These are phyloP conservation scores for Cryphonectria radicalis DNA, from an alignment of 2,329 filamentous ascomycete genomes.

Conservation along the genomic window DNA sequence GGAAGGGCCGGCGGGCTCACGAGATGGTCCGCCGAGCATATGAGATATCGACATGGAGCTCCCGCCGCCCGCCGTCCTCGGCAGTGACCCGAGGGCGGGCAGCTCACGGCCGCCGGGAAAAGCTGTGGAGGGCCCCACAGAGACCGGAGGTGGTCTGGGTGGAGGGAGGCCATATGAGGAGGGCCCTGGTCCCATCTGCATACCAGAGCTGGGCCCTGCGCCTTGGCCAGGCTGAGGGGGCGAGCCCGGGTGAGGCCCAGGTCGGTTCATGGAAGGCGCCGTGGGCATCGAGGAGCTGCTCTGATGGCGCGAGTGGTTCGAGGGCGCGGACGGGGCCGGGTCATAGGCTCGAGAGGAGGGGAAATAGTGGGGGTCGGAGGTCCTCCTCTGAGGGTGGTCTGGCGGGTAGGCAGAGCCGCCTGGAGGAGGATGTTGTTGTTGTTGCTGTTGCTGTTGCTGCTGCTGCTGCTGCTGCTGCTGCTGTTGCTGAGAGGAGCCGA, in stretches of 20 bases:
- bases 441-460: slow-evolving; percentile 25
- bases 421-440: slow-evolving; percentile 29
- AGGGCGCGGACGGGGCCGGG: slow-evolving; percentile 36
- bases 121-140: slow-evolving; percentile 48
- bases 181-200: slow-evolving; percentile 34
- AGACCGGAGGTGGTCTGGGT: slow-evolving; percentile 49
- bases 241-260: slow-evolving; percentile 53
- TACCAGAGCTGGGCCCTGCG: slow-evolving; percentile 33
- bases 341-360: slow-evolving; percentile 42
- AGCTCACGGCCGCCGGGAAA: slow-evolving; percentile 57
- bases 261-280: slow-evolving; percentile 43
- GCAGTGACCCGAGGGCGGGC: slow-evolving; percentile 55
- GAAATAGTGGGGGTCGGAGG: slow-evolving; percentile 50
- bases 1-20: slow-evolving; percentile 41
- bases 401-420: slow-evolving; percentile 35
- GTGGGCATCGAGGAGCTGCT: slow-evolving; percentile 51
- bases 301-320: slow-evolving; percentile 47
- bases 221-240: slow-evolving; percentile 44
- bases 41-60: slow-evolving; percentile 67
- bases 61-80: slow-evolving; percentile 51
- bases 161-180: slow-evolving; percentile 50
- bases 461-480: slow-evolving; percentile 30
- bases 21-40: slow-evolving; percentile 59
- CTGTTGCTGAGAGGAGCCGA: slow-evolving; percentile 25
- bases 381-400: slow-evolving; percentile 42